Evolutionary conservation across 2,329 filamentous ascomycete species (phyloP), one percentile per base, ranked within the genome.

Genomic region (Fusarium succisae): DNA sequence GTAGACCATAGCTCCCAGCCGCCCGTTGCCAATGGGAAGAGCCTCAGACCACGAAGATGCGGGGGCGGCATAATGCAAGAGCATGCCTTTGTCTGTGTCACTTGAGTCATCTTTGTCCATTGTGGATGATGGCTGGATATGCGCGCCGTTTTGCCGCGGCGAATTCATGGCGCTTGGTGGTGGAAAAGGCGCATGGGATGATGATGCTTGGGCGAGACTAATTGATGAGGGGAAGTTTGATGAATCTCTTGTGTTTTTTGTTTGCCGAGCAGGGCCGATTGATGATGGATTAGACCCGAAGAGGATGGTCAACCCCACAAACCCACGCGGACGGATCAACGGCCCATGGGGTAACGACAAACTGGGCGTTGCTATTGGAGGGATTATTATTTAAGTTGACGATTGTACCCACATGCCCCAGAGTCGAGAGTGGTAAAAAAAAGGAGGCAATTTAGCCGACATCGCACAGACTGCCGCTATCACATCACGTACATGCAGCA

Each of bases 21-120:
- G 81, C 17, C 87, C 86, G 72, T 88, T 88, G 6, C 86, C 86
- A 62, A 88, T 81, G 3, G 86, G 86, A 1, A 87, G 78, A 20
- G 86, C 84, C 59, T 80, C 72, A 41, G 73, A 50, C 77, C 77
- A 80, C 22, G 71, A 64, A 11, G 66, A 68, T 61, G 78, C 78
- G 63, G 78, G 77, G 55, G 59, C 37, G 58, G 35, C 47, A 56
- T 78, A 78, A 60, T 78, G 76, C 38, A 78, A 66, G 14, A 66
- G 59, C 24, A 77, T 63, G 53, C 56, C 64, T 38, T 63, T 64
- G 50, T 69, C 61, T 4, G n/a, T 50, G 10, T 35, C 47, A 26
- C 17, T 41, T 15, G 58, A 24, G 18, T 56, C 48, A n/a, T 24
- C 7, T 6, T 53, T 30, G 14, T 63, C 43, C 61, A 75, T 75